These are phyloP conservation scores for Aristolochia fimbriata DNA, from an alignment of 164 flowering plant species.

Conservation along the genomic window DNA sequence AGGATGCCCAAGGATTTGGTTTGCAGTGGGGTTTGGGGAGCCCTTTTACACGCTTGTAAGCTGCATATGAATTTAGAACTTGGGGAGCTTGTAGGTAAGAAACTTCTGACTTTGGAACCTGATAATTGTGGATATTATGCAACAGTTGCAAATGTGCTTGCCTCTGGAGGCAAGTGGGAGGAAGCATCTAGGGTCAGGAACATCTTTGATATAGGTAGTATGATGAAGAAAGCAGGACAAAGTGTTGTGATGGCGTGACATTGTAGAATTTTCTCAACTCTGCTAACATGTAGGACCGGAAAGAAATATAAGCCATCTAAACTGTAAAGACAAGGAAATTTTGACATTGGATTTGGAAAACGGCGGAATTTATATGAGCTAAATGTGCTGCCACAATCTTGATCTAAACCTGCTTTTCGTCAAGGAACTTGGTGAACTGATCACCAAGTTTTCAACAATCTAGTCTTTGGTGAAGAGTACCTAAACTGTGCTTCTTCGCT, in stretches of 20 bases:
- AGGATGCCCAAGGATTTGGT: slow-evolving; percentile 9
- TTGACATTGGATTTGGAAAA: no score
- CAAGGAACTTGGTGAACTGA: no score
- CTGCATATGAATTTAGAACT: neutral
- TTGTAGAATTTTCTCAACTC: neutral
- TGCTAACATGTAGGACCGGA: no score
- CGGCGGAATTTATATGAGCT: no score
- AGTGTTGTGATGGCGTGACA: neutral
- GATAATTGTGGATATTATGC: neutral
- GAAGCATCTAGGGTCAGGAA: slow-evolving; percentile 1
- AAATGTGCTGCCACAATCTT: no score
- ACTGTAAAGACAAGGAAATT: no score
- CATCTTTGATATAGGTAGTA: neutral
- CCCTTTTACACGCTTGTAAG: neutral
- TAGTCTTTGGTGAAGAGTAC: no score
- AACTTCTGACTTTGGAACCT: neutral
- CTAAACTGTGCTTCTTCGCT: no score
- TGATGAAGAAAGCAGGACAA: neutral
- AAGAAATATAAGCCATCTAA: no score
- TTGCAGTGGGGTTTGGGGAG: slow-evolving; percentile 16
- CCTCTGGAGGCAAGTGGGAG: slow-evolving; percentile 1
- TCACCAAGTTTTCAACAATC: no score
- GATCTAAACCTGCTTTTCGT: no score
- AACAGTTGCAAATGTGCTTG: neutral
- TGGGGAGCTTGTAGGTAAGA: neutral